Conservation (phyloP, 352 stramenopile genomes). For the Phytophthora pinifolia region DNA sequence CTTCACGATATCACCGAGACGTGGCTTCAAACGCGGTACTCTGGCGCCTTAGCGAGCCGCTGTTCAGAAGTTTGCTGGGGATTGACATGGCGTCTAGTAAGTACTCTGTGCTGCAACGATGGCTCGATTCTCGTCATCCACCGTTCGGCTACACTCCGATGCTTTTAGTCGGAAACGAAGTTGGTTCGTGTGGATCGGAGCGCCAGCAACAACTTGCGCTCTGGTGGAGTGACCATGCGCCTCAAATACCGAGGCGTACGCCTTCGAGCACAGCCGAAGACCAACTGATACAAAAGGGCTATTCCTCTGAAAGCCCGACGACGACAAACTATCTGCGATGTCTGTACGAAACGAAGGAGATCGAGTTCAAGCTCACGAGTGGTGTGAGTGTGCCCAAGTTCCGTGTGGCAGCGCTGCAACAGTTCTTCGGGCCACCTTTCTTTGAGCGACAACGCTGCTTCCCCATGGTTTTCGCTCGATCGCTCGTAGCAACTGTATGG, state of each 20-base stretch:
- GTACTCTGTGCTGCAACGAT: conserved; percentile 12
- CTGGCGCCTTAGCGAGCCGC: conserved; percentile 33
- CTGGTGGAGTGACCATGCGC: conserved; percentile 19
- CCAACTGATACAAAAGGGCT: background rate
- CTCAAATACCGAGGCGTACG: conserved; percentile 9
- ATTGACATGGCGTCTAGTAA: conserved; percentile 17
- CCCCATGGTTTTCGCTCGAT: conserved; percentile 30
- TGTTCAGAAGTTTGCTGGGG: conserved; percentile 22
- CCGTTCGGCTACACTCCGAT: conserved; percentile 7
- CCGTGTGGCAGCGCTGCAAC: conserved; percentile 37
- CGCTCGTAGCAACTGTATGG: conserved; percentile 32
- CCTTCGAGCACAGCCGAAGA: conserved; percentile 8
- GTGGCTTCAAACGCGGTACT: conserved; percentile 21
- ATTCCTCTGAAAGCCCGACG: background rate
- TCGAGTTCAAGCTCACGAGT: conserved; percentile 43
- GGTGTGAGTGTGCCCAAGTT: conserved; percentile 39
- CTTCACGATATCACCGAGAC: conserved; percentile 8
- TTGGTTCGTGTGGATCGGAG: background rate
- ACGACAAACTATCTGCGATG: conserved; percentile 21
- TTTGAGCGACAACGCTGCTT: conserved; percentile 31
- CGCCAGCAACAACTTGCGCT: background rate
- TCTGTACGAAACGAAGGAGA: conserved; percentile 38
- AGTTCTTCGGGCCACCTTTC: conserved; percentile 33
- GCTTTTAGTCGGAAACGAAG: background rate
- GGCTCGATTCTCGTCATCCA: conserved; percentile 13